Conservation (phyloP, 352 stramenopile genomes). For the Lagenidium giganteum region DNA sequence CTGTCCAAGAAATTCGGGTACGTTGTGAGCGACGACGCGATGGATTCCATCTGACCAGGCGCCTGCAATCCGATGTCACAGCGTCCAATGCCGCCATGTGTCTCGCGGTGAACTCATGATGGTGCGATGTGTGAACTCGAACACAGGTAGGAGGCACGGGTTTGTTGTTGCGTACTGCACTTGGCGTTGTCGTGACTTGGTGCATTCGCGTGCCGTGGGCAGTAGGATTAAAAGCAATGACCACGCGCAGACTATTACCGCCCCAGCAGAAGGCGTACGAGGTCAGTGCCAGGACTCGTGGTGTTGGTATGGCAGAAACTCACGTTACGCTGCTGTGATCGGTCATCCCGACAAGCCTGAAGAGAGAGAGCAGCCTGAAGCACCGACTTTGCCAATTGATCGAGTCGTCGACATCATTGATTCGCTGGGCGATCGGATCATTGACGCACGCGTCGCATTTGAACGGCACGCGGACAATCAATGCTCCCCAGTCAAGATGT, state of each 20-base stretch:
- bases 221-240: too few relatives aligned
- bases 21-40: neutral
- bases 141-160: too few relatives aligned
- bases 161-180: too few relatives aligned
- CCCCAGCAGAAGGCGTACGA: neutral
- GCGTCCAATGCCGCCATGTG: conserved; percentile 31
- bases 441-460: conserved; percentile 50
- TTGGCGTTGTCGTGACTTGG: too few relatives aligned
- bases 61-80: neutral
- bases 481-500: too few relatives aligned
- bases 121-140: too few relatives aligned
- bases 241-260: neutral
- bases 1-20: conserved; percentile 59
- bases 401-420: conserved; percentile 56
- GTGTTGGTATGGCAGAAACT: too few relatives aligned
- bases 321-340: neutral
- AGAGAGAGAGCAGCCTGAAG: neutral
- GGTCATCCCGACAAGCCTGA: neutral
- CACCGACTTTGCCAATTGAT: conserved; percentile 20
- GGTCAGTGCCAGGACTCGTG: too few relatives aligned
- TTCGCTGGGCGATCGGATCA: conserved; percentile 53
- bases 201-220: too few relatives aligned
- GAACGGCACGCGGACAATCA: too few relatives aligned
- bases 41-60: neutral
- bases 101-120: conserved; percentile 44